Evolutionary conservation across 352 stramenopile genomes (phyloP).

Genomic region (Pythium brassicae): DNA sequence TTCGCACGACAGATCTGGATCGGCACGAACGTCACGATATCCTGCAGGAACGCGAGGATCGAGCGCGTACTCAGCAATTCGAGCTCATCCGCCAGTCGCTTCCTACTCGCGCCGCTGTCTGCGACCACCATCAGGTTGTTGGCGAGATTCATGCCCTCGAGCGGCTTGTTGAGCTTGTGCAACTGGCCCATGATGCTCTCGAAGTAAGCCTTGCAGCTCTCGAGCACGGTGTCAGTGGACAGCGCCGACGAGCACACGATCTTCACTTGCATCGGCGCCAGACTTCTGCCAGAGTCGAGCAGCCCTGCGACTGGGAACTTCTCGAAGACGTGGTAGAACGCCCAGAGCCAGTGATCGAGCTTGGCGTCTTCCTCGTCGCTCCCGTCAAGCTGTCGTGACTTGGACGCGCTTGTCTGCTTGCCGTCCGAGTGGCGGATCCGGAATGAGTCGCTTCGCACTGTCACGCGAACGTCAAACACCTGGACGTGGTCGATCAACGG

Average conservation of each 20-base stretch:
- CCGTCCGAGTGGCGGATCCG: slow-evolving; percentile 33
- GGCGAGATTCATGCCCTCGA: slow-evolving; percentile 31
- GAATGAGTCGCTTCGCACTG: slow-evolving; percentile 52
- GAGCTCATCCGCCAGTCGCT: not conserved
- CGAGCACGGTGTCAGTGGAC: not conserved
- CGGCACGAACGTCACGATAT: slow-evolving; percentile 60
- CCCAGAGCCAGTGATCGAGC: slow-evolving; percentile 4
- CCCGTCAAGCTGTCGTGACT: slow-evolving; percentile 1
- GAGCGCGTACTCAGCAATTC: slow-evolving; percentile 12
- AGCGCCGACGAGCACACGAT: slow-evolving; percentile 14
- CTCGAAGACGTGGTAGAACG: slow-evolving; percentile 44
- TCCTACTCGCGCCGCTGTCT: slow-evolving; percentile 12
- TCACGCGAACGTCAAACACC: slow-evolving; percentile 22
- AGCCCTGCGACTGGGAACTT: slow-evolving; percentile 32
- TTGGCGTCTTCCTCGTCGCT: slow-evolving; percentile 17
- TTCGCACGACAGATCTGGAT: slow-evolving; percentile 72
- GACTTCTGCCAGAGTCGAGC: no score
- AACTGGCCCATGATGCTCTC: slow-evolving; percentile 43
- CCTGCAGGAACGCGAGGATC: slow-evolving; percentile 27
- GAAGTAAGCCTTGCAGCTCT: slow-evolving; percentile 18
- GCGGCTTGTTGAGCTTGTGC: slow-evolving; percentile 50
- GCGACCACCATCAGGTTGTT: slow-evolving; percentile 5
- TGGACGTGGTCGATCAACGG: slow-evolving; percentile 10
- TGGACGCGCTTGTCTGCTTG: not conserved
- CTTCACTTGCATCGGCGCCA: slow-evolving; percentile 3